These are phyloP conservation scores for Calonectria leucothoes DNA, from an alignment of 2,329 filamentous ascomycete species.

Conservation along the genomic window DNA sequence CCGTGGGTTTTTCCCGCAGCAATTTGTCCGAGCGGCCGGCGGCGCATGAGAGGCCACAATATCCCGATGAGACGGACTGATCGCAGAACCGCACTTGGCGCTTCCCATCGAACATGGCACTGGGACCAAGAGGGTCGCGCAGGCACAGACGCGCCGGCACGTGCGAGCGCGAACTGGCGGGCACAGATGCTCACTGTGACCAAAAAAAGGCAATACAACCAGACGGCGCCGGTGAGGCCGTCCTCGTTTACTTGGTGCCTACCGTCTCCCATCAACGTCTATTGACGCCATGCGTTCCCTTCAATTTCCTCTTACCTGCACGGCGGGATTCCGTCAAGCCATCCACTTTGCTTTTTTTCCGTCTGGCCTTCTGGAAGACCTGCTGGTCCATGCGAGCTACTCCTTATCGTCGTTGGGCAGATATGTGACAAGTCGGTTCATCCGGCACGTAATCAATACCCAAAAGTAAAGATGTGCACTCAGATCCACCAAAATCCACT, in stretches of 20 bases:
- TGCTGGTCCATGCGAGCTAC: neutral
- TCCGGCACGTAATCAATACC: neutral
- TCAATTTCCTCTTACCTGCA: neutral
- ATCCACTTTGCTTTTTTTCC: neutral
- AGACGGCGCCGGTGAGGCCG: neutral
- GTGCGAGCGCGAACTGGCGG: neutral
- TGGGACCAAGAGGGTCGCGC: neutral
- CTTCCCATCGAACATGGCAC: neutral
- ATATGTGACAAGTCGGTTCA: neutral
- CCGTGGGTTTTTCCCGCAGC: neutral
- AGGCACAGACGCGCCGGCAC: neutral
- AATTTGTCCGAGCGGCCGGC: neutral
- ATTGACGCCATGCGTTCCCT: slow-evolving; percentile 3
- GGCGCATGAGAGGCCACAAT: neutral
- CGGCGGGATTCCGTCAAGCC: neutral
- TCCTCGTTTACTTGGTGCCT: neutral
- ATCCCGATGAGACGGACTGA: slow-evolving; percentile 2
- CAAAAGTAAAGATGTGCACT: neutral
- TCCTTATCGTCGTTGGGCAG: neutral
- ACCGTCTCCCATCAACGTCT: neutral
- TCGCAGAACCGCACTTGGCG: slow-evolving; percentile 1
- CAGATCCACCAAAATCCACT: neutral
- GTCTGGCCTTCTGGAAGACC: neutral
- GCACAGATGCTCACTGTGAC: neutral
- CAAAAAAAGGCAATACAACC: neutral